Evolutionary conservation across 2,329 filamentous ascomycete genomes (phyloP).

Genomic region (Zelopaecilomyces penicillatus): DNA sequence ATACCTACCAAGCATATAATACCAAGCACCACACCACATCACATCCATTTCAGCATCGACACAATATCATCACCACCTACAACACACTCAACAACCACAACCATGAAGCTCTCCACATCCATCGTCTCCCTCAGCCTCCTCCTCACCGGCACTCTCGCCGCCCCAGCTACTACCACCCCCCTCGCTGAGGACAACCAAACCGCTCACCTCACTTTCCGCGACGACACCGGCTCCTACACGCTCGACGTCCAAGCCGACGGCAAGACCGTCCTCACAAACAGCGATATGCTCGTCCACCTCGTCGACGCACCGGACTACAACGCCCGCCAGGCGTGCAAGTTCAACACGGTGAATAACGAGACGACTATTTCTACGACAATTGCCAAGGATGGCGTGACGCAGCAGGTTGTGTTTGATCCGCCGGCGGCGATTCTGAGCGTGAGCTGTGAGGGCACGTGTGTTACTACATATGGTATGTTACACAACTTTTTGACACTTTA

Average conservation of each 20-base stretch:
- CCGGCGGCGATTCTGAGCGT: slow-evolving; percentile 35
- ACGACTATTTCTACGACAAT: slow-evolving; percentile 21
- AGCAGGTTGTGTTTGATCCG: slow-evolving; percentile 35
- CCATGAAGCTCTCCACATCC: slow-evolving; percentile 15
- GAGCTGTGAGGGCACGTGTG: slow-evolving; percentile 33
- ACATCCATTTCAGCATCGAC: background rate
- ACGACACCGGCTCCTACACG: slow-evolving; percentile 28
- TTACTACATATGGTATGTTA: slow-evolving; percentile 28
- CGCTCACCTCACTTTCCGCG: slow-evolving; percentile 35
- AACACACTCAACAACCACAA: slow-evolving; percentile 1
- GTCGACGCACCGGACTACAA: slow-evolving; percentile 37
- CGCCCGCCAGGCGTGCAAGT: slow-evolving; percentile 33
- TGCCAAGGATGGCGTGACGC: slow-evolving; percentile 20
- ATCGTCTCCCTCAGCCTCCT: slow-evolving; percentile 9
- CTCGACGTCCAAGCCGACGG: slow-evolving; percentile 36
- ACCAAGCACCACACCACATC: too few species aligned
- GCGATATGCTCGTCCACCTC: slow-evolving; percentile 27
- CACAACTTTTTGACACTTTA: too few species aligned
- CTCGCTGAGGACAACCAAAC: slow-evolving; percentile 22
- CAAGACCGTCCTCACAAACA: slow-evolving; percentile 27
- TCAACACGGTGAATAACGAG: slow-evolving; percentile 24
- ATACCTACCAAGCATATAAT: too few species aligned
- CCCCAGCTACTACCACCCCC: slow-evolving; percentile 1
- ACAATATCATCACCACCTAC: background rate
- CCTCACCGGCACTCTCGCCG: slow-evolving; percentile 2